Evolutionary conservation across 1,139 yeast genomes (phyloP), one percentile per base, ranked within the genome.

Genomic region (Ashbya aceris): DNA sequence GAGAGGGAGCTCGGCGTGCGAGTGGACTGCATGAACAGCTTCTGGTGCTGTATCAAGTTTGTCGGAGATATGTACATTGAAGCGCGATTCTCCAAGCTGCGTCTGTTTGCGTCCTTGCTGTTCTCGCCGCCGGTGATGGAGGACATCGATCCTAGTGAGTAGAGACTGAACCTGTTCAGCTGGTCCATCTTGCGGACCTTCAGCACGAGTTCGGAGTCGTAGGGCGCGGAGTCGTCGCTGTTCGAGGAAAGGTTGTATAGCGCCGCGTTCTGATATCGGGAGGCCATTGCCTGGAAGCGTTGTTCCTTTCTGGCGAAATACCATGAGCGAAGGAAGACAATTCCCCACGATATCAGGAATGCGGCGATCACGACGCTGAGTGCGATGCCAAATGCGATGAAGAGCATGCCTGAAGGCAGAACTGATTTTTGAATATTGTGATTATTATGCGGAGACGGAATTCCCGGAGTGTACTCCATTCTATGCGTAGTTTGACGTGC

Each of bases 351-450:
- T 1, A 41, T 28, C 4, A 42, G 9, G 10, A 49, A 39, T 3
- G 45, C 39, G 10, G 46, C 23, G 12, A 49, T 27, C 7, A 54
- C 42, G 39, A 49, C 45, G 7, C 79, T 78, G 31, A 78, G 70
- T 42, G 78, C 68, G 33, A 79, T 70, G 1, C 91, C 93, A 36
- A 81, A 79, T 0, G 83, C 83, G 45, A 83, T 81, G 61, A 82
- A 83, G 3, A 82, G 84, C 1, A 89, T 79, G 1, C 91, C 91
- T 42, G 71, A 69, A 1, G 82, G 79, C 40, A 73, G 68, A 9
- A 54, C 59, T 28, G 74, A 65, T 31, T 68, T 63, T 20, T 67
- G 53, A 36, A 82, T 68, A 52, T 70, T 76, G 10, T 87, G 86
- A 61, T 82, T 81, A 41, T 55, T 54, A 37, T 62, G 65, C 20